Conservation (phyloP, 1,139 yeast species). For the Martiniozyma asiatica region DNA sequence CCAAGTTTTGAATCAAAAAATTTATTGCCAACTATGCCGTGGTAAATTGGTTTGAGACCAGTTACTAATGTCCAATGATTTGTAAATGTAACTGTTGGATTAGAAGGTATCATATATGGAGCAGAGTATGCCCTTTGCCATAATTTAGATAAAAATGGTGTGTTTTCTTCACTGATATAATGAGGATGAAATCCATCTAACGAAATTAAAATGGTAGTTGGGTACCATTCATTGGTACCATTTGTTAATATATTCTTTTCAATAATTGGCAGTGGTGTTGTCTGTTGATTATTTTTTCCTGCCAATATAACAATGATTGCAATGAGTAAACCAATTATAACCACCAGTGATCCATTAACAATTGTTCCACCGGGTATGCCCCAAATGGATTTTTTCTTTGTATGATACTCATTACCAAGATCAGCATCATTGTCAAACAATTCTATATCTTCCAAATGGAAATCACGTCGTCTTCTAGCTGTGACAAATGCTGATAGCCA, state of each 20-base stretch:
- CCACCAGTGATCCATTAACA: conserved; percentile 1
- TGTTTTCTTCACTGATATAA: conserved; percentile 51
- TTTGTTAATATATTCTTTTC: conserved; percentile 33
- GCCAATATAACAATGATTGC: conserved; percentile 4
- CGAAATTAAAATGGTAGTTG: conserved; percentile 69
- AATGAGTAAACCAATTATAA: conserved; percentile 3
- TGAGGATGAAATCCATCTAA: conserved; percentile 90
- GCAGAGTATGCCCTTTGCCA: conserved; percentile 35
- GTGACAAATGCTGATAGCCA: conserved; percentile 6
- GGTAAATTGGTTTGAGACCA: conserved; percentile 72
- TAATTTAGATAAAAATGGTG: conserved; percentile 60
- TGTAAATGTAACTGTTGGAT: conserved; percentile 84
- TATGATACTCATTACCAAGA: conserved; percentile 4
- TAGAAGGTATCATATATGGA: conserved; percentile 78
- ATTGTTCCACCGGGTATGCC: conserved; percentile 2
- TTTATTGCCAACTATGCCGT: conserved; percentile 79
- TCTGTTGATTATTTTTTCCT: conserved; percentile 1
- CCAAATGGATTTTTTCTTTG: conserved; percentile 5
- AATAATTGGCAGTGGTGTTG: neutral
- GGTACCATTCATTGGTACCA: conserved; percentile 62
- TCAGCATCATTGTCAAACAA: conserved; percentile 13
- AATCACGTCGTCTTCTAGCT: conserved; percentile 6
- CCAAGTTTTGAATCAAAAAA: conserved; percentile 53
- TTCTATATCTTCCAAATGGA: conserved; percentile 9
- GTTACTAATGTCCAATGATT: conserved; percentile 89